These are phyloP conservation scores for Coemansia sp. DNA, from an alignment of 371 early-diverging fungal genomes.

Conservation along the genomic window DNA sequence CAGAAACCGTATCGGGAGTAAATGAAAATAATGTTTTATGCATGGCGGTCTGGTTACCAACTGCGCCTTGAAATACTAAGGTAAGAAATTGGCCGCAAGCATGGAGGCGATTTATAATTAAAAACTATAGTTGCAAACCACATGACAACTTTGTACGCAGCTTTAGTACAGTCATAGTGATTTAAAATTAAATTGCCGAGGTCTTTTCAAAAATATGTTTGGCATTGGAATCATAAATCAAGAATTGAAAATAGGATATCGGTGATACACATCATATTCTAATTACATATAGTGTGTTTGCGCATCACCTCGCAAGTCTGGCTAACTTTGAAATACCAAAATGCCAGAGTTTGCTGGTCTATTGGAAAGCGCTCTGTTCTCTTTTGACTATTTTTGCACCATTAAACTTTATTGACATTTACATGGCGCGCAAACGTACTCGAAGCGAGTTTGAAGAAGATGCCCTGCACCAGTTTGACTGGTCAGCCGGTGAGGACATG, in stretches of 20 bases:
- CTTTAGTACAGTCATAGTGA: too few species aligned
- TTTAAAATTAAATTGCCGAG: background rate
- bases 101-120: too few species aligned
- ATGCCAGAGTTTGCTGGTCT: too few species aligned
- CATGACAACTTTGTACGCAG: too few species aligned
- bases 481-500: constrained; percentile 21
- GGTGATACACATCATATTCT: background rate
- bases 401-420: too few species aligned
- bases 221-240: background rate
- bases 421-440: constrained; percentile 13
- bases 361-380: too few species aligned
- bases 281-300: background rate
- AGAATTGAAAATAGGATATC: background rate
- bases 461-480: constrained; percentile 14
- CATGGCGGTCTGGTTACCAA: background rate
- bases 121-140: too few species aligned
- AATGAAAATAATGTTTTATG: background rate
- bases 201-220: background rate
- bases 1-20: background rate
- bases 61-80: constrained; percentile 1
- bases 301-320: background rate
- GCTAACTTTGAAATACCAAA: background rate
- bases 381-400: too few species aligned
- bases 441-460: background rate
- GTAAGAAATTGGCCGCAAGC: too few species aligned